A percentile compares a stretch with the other conserved stretches of the same genome.
phyloP scores from a whole-genome alignment of 2,329 filamentous ascomycete species.

The Microsporum audouinii region DNA sequence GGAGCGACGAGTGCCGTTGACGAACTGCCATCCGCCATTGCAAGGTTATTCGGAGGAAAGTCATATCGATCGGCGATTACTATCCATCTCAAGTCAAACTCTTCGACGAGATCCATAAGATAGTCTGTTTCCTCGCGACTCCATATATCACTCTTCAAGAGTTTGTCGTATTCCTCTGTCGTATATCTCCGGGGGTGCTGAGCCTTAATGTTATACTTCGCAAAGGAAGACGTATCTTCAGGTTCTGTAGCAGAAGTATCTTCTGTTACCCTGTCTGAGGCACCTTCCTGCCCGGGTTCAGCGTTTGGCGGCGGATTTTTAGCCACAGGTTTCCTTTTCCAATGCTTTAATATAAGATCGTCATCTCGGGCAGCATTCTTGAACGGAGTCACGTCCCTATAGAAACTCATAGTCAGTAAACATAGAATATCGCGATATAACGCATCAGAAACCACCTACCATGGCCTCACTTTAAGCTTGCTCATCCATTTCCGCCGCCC shows the following conservation, averaged over 20 bases:
- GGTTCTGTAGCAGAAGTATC: constrained; percentile 15
- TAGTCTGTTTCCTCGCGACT: constrained; percentile 90
- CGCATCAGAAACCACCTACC: constrained; percentile 23
- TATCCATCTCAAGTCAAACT: constrained; percentile 82
- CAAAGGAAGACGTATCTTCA: constrained; percentile 50
- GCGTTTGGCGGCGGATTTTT: constrained; percentile 27
- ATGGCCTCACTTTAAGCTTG: constrained; percentile 34
- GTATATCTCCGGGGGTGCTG: constrained; percentile 64
- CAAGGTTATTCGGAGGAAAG: constrained; percentile 33
- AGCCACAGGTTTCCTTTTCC: constrained; percentile 55
- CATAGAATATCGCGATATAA: constrained; percentile 6
- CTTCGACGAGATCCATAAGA: constrained; percentile 59
- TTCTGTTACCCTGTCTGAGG: constrained; percentile 20
- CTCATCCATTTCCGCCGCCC: constrained; percentile 38
- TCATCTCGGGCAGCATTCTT: constrained; percentile 66
- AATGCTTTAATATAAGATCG: constrained; percentile 62
- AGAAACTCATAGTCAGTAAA: constrained; percentile 19
- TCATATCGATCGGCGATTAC: constrained; percentile 90
- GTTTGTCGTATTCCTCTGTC: constrained; percentile 71
- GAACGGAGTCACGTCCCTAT: constrained; percentile 61
- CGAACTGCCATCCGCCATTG: constrained; percentile 20
- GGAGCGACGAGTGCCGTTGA: constrained; percentile 44
- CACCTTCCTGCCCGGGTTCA: constrained; percentile 26
- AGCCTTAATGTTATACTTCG: constrained; percentile 78
- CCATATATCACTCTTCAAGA: constrained; percentile 68